Percentiles rank a stretch among this genome's conserved stretches.
phyloP scores from a whole-genome alignment of 2,329 filamentous ascomycete genomes.

The Dactylellina drechsleri region DNA sequence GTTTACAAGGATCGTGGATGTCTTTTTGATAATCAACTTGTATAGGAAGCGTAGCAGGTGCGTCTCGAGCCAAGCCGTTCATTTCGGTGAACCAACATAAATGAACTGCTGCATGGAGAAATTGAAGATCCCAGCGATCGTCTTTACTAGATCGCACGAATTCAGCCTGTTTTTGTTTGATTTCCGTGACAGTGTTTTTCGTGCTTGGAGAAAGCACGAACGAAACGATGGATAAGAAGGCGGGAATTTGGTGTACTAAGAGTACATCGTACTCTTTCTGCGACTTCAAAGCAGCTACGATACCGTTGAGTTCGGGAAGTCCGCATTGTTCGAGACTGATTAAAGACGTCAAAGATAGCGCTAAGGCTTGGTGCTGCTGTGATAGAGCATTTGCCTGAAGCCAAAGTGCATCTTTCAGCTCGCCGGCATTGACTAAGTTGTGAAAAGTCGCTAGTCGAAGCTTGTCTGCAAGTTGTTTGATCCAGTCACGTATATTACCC shows the following conservation, averaged over 20 bases:
- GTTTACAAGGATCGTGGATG: slow-evolving; percentile 57
- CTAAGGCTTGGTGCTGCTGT: slow-evolving; percentile 88
- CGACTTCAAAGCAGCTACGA: slow-evolving; percentile 75
- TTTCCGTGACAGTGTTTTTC: slow-evolving; percentile 73
- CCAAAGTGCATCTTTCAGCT: slow-evolving; percentile 74
- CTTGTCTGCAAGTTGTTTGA: slow-evolving; percentile 79
- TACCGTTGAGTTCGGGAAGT: slow-evolving; percentile 76
- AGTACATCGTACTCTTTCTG: slow-evolving; percentile 80
- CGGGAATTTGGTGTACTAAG: slow-evolving; percentile 82
- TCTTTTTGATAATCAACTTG: slow-evolving; percentile 62
- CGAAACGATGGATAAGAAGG: slow-evolving; percentile 79
- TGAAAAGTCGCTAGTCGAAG: slow-evolving; percentile 79
- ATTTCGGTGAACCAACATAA: slow-evolving; percentile 94
- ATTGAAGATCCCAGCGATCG: slow-evolving; percentile 76
- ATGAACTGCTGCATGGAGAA: slow-evolving; percentile 80
- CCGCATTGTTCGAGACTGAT: slow-evolving; percentile 79
- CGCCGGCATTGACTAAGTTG: slow-evolving; percentile 68
- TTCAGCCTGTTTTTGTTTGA: slow-evolving; percentile 74
- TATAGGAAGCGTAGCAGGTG: slow-evolving; percentile 69
- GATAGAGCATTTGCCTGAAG: slow-evolving; percentile 82
- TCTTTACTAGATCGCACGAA: slow-evolving; percentile 75
- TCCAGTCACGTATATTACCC: slow-evolving; percentile 78
- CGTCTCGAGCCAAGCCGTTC: slow-evolving; percentile 85
- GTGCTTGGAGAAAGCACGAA: slow-evolving; percentile 82
- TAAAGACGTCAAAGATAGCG: slow-evolving; percentile 80